phyloP scores from a whole-genome alignment of 139 green algal species.

The Micractinium sp. region DNA sequence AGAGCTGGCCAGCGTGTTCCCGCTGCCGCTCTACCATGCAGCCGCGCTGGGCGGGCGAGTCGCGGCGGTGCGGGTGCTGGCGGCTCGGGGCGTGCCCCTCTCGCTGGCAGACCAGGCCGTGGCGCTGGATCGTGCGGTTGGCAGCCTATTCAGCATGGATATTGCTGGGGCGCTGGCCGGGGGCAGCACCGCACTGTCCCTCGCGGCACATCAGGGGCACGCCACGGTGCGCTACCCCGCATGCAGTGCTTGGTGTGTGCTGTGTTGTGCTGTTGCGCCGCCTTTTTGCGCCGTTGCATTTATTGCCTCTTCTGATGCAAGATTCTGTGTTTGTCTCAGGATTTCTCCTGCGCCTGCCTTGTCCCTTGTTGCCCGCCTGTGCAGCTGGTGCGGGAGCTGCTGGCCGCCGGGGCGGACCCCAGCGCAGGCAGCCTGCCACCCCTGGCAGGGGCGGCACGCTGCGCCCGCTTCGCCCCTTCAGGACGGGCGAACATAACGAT shows the following conservation, averaged over 20 bases:
- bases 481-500: too few relatives aligned
- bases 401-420: background rate
- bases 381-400: background rate
- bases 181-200: background rate
- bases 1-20: background rate
- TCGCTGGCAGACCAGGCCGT: background rate
- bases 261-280: too few relatives aligned
- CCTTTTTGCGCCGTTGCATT: background rate
- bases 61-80: background rate
- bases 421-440: background rate
- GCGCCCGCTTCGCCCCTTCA: too few relatives aligned
- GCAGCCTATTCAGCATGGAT: background rate
- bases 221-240: background rate
- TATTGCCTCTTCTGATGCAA: background rate
- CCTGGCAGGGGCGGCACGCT: background rate
- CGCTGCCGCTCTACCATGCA: background rate
- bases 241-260: too few relatives aligned
- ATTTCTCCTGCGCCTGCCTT: too few relatives aligned
- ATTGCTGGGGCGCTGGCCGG: background rate
- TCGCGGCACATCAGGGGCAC: background rate
- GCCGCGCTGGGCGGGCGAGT: too few relatives aligned
- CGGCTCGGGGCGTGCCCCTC: background rate
- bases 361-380: background rate
- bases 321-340: too few relatives aligned
- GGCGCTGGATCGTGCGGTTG: background rate